Percentiles rank a stretch among this genome's conserved stretches.
These are phyloP conservation scores for Crassisporium funariophilum DNA, from an alignment of 768 basidiomycete species.

Conservation along the genomic window DNA sequence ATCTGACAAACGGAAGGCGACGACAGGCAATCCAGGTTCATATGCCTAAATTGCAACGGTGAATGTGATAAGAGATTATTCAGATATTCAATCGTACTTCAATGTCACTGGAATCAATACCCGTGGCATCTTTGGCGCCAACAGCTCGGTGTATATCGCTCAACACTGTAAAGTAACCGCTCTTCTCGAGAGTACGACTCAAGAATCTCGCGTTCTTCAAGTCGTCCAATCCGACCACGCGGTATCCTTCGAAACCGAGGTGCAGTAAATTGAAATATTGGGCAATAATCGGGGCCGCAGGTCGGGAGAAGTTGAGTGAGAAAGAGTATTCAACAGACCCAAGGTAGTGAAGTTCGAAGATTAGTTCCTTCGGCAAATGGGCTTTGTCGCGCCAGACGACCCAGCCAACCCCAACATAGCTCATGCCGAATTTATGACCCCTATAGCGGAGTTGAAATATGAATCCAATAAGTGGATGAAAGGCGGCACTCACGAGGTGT, in stretches of 20 bases:
- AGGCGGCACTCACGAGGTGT: slow-evolving; percentile 43
- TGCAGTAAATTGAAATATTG: slow-evolving; percentile 69
- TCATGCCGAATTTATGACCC: slow-evolving; percentile 64
- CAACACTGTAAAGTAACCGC: slow-evolving; percentile 52
- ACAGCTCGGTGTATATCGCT: slow-evolving; percentile 57
- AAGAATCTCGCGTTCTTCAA: slow-evolving; percentile 64
- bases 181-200: slow-evolving; percentile 61
- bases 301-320: slow-evolving; percentile 63
- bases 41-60: slow-evolving; percentile 41
- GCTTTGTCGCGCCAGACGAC: slow-evolving; percentile 66
- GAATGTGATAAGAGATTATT: slow-evolving; percentile 12
- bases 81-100: slow-evolving; percentile 44
- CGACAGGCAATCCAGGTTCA: slow-evolving; percentile 63
- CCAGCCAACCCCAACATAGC: slow-evolving; percentile 69
- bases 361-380: slow-evolving; percentile 67
- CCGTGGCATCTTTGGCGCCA: slow-evolving; percentile 30
- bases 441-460: slow-evolving; percentile 50
- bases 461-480: slow-evolving; percentile 37
- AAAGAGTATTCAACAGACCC: slow-evolving; percentile 75
- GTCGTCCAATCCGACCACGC: slow-evolving; percentile 47
- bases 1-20: slow-evolving; percentile 65
- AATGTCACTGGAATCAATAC: slow-evolving; percentile 51
- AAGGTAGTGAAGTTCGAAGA: slow-evolving; percentile 67
- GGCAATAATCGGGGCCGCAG: slow-evolving; percentile 63
- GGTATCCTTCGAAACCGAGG: slow-evolving; percentile 61